Conservation (phyloP, 805 yeast species). For the Clavispora santaluciae region DNA sequence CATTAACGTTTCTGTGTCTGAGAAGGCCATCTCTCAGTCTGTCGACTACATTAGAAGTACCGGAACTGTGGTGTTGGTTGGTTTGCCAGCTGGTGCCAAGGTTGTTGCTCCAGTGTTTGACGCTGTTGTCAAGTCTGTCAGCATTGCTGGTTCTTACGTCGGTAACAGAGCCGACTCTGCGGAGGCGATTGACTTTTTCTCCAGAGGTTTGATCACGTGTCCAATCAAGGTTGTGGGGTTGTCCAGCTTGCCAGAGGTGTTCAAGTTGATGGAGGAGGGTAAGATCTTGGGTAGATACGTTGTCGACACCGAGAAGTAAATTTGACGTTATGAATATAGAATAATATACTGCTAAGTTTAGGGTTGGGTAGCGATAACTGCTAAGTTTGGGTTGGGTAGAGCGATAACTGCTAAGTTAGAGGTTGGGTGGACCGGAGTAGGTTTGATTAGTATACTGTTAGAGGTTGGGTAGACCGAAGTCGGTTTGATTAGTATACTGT, state of each 20-base stretch:
- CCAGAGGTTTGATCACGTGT: constrained; percentile 39
- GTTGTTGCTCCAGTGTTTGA: constrained; percentile 36
- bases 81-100: constrained; percentile 43
- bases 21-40: constrained; percentile 45
- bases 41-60: constrained; percentile 32
- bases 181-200: constrained; percentile 42
- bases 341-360: not conserved
- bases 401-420: no score
- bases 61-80: constrained; percentile 42
- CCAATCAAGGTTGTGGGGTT: constrained; percentile 39
- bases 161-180: constrained; percentile 45
- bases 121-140: constrained; percentile 36
- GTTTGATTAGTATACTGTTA: no score
- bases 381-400: no score
- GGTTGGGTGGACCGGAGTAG: no score
- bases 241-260: constrained; percentile 36
- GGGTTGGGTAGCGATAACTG: no score
- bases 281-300: constrained; percentile 42
- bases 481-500: no score
- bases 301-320: constrained; percentile 37
- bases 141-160: constrained; percentile 40
- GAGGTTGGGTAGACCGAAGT: no score
- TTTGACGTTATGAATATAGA: not conserved
- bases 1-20: constrained; percentile 49
- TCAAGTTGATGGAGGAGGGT: constrained; percentile 39